Evolutionary conservation across 1,139 yeast species (phyloP).

Genomic region (Candida pseudoviswanathii): DNA sequence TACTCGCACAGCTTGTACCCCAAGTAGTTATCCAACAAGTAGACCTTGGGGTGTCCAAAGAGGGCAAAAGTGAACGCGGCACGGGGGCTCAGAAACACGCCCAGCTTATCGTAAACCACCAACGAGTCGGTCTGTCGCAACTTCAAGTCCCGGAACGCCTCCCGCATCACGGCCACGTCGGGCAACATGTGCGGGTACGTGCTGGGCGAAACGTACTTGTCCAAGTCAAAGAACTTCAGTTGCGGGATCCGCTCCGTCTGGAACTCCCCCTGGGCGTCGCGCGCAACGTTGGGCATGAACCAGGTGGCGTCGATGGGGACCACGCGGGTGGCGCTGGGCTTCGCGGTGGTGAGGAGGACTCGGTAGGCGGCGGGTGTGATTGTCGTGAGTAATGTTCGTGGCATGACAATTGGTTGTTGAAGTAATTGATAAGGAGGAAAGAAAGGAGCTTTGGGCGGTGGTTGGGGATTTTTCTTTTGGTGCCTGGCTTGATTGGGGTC

Average conservation of each 20-base stretch:
- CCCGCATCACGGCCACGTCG: conserved; percentile 51
- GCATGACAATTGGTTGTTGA: background rate
- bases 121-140: conserved; percentile 53
- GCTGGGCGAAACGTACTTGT: conserved; percentile 56
- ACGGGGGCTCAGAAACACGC: conserved; percentile 86
- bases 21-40: conserved; percentile 68
- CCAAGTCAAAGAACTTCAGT: conserved; percentile 81
- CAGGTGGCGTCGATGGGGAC: conserved; percentile 87
- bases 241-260: conserved; percentile 60
- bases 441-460: no score
- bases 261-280: conserved; percentile 60
- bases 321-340: conserved; percentile 33
- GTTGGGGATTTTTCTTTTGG: no score
- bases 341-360: conserved; percentile 13
- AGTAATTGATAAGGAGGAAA: background rate
- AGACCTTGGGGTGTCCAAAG: conserved; percentile 72
- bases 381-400: conserved; percentile 4
- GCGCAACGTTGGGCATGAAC: conserved; percentile 80
- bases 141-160: conserved; percentile 52
- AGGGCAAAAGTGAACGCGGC: conserved; percentile 86
- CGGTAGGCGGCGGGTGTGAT: conserved; percentile 6
- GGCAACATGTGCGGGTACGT: conserved; percentile 93
- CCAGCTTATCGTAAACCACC: conserved; percentile 84
- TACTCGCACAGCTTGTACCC: conserved; percentile 40
- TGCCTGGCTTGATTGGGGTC: no score